phyloP scores from a whole-genome alignment of 345 rosid species.

The Salix suchowensis region DNA sequence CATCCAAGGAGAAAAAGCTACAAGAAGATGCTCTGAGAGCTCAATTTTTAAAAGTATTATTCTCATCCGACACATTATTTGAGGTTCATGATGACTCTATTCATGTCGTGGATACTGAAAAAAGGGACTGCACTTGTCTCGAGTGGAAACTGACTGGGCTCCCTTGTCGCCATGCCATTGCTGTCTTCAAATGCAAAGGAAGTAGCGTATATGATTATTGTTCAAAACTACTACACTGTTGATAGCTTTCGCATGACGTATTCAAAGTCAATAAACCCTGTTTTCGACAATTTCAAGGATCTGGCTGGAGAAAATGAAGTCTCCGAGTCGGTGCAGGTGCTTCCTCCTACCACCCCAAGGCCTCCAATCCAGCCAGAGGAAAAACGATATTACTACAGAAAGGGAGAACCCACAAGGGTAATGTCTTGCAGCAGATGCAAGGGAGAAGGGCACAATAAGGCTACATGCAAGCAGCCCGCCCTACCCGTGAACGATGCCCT shows the following conservation, averaged over 20 bases:
- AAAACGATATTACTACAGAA: conserved; percentile 34
- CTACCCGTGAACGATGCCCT: background rate
- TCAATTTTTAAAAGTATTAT: conserved; percentile 46
- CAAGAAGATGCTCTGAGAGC: conserved; percentile 55
- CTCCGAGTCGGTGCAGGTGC: conserved; percentile 33
- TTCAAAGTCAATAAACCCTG: conserved; percentile 45
- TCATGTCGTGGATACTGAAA: conserved; percentile 62
- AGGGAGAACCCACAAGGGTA: conserved; percentile 44
- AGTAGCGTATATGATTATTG: conserved; percentile 57
- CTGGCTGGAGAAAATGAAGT: conserved; percentile 29
- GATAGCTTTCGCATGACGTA: conserved; percentile 53
- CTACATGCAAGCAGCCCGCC: conserved; percentile 59
- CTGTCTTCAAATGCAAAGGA: conserved; percentile 55
- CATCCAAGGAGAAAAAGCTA: conserved; percentile 61
- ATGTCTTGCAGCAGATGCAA: conserved; percentile 70
- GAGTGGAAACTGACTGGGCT: conserved; percentile 66
- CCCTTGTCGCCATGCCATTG: conserved; percentile 82
- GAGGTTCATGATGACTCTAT: conserved; percentile 78
- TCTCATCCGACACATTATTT: conserved; percentile 74
- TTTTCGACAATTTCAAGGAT: conserved; percentile 14
- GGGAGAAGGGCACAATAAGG: conserved; percentile 80
- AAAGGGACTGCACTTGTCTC: conserved; percentile 63
- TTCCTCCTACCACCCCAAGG: conserved; percentile 52
- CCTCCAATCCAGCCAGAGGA: conserved; percentile 46
- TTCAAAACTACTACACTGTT: conserved; percentile 51